Evolutionary conservation across 257 asterid species (phyloP).

Genomic region (Asclepias syriaca): DNA sequence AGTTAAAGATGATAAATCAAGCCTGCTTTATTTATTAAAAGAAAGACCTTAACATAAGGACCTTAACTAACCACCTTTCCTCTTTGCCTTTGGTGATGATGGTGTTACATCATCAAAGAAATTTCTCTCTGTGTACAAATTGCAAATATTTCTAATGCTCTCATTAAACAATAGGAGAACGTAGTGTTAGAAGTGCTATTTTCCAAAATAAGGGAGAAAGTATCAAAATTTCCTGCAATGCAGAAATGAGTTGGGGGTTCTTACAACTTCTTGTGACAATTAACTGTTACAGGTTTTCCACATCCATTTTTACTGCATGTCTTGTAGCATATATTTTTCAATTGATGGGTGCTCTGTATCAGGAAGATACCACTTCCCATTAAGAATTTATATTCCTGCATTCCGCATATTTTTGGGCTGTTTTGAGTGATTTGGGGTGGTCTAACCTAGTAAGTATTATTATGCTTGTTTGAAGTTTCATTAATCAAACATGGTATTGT

Average conservation of each 20-base stretch:
- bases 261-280: background rate
- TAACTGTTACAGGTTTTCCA: background rate
- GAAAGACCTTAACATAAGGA: background rate
- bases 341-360: background rate
- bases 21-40: background rate
- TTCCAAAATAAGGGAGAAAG: background rate
- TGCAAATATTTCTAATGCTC: background rate
- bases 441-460: background rate
- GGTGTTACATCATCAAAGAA: background rate
- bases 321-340: background rate
- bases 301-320: background rate
- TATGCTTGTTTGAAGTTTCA: background rate
- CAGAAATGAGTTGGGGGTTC: background rate
- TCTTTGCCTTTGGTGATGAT: background rate
- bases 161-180: background rate
- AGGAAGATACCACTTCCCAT: background rate
- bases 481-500: background rate
- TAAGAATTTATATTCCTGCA: background rate
- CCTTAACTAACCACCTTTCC: background rate
- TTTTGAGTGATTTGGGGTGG: constrained; percentile 1
- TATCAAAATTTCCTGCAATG: background rate
- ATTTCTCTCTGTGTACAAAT: background rate
- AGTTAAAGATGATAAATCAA: background rate
- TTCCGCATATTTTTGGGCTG: background rate
- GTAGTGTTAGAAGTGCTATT: background rate